These are phyloP conservation scores for Perkinsus marinus DNA, from an alignment of 169 alveolate genomes.

Conservation along the genomic window DNA sequence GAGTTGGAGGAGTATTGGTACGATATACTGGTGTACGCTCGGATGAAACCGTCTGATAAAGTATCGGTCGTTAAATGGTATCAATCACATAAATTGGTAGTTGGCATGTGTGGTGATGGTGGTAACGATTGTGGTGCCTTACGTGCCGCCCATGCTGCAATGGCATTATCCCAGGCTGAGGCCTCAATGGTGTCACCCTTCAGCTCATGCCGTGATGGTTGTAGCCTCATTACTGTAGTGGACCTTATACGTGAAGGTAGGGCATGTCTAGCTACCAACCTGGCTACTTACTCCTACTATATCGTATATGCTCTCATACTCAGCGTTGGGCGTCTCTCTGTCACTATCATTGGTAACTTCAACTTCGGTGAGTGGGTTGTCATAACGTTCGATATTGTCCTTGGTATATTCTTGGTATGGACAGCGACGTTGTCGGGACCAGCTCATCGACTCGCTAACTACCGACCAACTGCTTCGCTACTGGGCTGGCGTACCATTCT, in stretches of 20 bases:
- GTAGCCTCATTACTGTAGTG: too few species aligned
- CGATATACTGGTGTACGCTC: too few species aligned
- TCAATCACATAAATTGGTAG: neutral
- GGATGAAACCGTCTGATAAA: too few species aligned
- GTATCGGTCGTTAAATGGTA: too few species aligned
- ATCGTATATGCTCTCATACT: too few species aligned
- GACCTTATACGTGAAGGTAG: too few species aligned
- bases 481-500: neutral
- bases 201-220: neutral
- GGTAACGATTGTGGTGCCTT: constrained; percentile 76
- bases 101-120: constrained; percentile 78
- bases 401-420: neutral
- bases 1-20: too few species aligned
- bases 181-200: constrained; percentile 75
- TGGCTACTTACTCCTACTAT: too few species aligned
- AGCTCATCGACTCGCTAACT: neutral
- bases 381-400: neutral
- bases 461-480: neutral
- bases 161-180: constrained; percentile 60
- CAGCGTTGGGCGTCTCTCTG: too few species aligned
- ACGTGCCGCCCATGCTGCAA: constrained; percentile 66
- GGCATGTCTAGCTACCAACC: too few species aligned
- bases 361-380: neutral
- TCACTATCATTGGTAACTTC: too few species aligned
- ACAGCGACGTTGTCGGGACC: neutral